Base-by-base conservation (phyloP, 441 rosid species). In the Erodium trifolium region DNA sequence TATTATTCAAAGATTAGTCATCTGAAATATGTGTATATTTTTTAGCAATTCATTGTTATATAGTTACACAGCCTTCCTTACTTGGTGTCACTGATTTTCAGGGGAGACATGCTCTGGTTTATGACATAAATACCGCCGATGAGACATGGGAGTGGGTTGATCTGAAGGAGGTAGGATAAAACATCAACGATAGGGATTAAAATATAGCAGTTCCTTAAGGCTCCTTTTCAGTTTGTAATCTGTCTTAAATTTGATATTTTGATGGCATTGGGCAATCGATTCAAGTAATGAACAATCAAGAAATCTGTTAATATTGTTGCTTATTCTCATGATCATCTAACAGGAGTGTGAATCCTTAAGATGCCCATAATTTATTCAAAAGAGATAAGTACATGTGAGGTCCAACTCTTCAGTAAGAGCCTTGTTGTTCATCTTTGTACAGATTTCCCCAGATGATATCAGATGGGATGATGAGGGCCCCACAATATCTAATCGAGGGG, bases 91-190 rank as follows among this genome's bases (percentile, higher is more conserved):
- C 14, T 12, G 57, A 11, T 13, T 49, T 49, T 49, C 57, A 95
- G 99, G 99, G 96, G 41, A 85, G 80, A 70, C 98, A 95, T 90
- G 91, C 92, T 80, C 83, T 95, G 84, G 96, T 95, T 76, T 95
- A 95, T 86, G 99, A 95, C 73, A 87, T 87, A 19, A 79, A 82
- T 77, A 82, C 98, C 11, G 81, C 78, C 18, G 72, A 84, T 77
- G 98, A 88, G 87, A 89, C 98, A 12, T 92, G 95, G 96, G 99
- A 95, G 77, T 92, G 97, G 99, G 99, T 92, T 75, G 84, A 95
- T 83, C 97, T 92, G 73, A 92, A 92, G 84, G 98, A 95, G 97
- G 99, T 92, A 86, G 73, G 63, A 37, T 74, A 12, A 12, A n/a
- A 14, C 57, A 13, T 49, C 4, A 14, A 13, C 12, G 2, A n/a